These are phyloP conservation scores for Fusarium sp. DNA, from an alignment of 2,329 filamentous ascomycete species.

Conservation along the genomic window DNA sequence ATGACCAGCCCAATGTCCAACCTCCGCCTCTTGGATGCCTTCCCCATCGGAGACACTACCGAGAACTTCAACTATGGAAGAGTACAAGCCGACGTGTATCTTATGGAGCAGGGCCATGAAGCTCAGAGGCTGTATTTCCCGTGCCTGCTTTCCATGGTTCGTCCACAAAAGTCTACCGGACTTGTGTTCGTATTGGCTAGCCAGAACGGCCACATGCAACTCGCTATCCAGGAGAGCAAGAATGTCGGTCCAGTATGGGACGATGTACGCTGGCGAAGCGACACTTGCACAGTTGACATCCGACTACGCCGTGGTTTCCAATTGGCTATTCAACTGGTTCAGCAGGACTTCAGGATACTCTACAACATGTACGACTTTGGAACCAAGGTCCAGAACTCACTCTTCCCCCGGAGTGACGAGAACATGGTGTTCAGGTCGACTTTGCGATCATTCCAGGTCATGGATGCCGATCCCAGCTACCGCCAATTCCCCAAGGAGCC, in stretches of 20 bases:
- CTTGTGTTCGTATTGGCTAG: conserved; percentile 81
- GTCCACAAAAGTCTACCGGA: conserved; percentile 75
- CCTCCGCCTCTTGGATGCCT: conserved; percentile 71
- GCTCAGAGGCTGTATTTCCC: conserved; percentile 76
- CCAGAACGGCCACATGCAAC: conserved; percentile 81
- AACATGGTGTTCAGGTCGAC: conserved; percentile 74
- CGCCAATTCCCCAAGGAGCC: conserved; percentile 81
- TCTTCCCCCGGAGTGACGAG: conserved; percentile 78
- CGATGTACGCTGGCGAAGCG: conserved; percentile 82
- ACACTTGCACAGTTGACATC: conserved; percentile 73
- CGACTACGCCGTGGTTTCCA: conserved; percentile 81
- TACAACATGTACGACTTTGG: conserved; percentile 91
- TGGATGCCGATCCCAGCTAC: conserved; percentile 77
- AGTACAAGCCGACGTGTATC: conserved; percentile 77
- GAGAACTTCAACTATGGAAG: conserved; percentile 83
- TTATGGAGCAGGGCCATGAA: conserved; percentile 79
- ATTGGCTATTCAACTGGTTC: conserved; percentile 76
- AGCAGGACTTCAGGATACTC: conserved; percentile 81
- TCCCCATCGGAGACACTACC: conserved; percentile 81
- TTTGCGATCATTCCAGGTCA: conserved; percentile 82
- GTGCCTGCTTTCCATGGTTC: conserved; percentile 80
- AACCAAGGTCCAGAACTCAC: conserved; percentile 76
- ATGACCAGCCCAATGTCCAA: conserved; percentile 59
- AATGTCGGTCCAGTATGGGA: conserved; percentile 81
- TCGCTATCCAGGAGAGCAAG: conserved; percentile 77